Conservation (phyloP, 805 yeast genomes). For the Cyberlindnera saturnus region DNA sequence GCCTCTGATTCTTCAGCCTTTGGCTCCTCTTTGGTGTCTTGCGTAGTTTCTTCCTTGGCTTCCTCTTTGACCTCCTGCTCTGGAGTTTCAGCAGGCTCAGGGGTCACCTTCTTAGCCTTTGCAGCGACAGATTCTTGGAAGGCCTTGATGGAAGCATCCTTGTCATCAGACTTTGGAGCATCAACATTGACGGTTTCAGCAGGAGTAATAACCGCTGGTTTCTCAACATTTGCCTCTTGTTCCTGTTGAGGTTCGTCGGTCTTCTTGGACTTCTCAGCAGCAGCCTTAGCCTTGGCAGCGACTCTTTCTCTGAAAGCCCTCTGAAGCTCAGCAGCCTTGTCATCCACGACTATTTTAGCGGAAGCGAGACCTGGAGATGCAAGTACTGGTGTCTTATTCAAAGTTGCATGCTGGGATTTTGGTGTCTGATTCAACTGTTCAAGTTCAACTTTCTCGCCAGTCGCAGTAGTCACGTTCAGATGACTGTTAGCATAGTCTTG, state of each 20-base stretch:
- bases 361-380: slow-evolving; percentile 14
- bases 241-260: slow-evolving; percentile 9
- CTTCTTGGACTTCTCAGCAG: slow-evolving; percentile 6
- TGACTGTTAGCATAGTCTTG: slow-evolving; percentile 7
- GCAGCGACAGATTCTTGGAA: slow-evolving; percentile 15
- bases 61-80: slow-evolving; percentile 14
- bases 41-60: slow-evolving; percentile 1
- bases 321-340: slow-evolving; percentile 5
- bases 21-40: slow-evolving; percentile 6
- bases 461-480: slow-evolving; percentile 18
- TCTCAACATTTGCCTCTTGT: slow-evolving; percentile 1
- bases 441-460: slow-evolving; percentile 23
- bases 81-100: slow-evolving; percentile 12
- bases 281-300: slow-evolving; percentile 11
- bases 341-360: slow-evolving; percentile 12
- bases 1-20: not conserved
- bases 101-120: slow-evolving; percentile 7
- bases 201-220: not conserved
- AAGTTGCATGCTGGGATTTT: slow-evolving; percentile 12
- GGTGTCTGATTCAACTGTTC: slow-evolving; percentile 15
- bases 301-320: slow-evolving; percentile 11
- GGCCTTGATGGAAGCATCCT: slow-evolving; percentile 5
- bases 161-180: not conserved
- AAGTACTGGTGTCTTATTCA: slow-evolving; percentile 5
- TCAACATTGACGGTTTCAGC: too few species aligned